These are phyloP conservation scores for Trifolium repens DNA, from an alignment of 306 rosid species.

Conservation along the genomic window DNA sequence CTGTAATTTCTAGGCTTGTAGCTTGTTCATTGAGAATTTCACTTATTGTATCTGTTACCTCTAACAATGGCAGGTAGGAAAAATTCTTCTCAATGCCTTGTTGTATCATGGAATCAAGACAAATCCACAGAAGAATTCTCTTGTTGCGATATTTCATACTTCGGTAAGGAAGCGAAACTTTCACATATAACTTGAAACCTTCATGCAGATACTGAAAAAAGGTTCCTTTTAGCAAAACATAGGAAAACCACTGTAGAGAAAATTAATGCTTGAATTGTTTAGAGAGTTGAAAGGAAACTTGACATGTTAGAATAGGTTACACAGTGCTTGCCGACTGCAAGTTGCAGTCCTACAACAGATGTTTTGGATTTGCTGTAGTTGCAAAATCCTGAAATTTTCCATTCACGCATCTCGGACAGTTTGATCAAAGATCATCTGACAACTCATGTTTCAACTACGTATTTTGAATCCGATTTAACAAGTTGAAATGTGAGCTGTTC, in stretches of 20 bases:
- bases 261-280: conserved; percentile 1
- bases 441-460: not conserved
- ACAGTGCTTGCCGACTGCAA: not conserved
- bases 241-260: not conserved
- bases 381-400: not conserved
- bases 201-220: not conserved
- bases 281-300: conserved; percentile 21
- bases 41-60: conserved; percentile 38
- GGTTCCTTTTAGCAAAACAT: conserved; percentile 14
- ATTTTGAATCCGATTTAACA: not conserved
- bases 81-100: conserved; percentile 85
- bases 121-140: conserved; percentile 81
- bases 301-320: conserved; percentile 32
- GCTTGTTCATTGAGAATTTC: not conserved
- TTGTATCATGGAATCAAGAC: conserved; percentile 96
- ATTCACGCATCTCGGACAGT: not conserved
- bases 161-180: conserved; percentile 58
- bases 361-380: not conserved
- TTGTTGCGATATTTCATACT: conserved; percentile 93
- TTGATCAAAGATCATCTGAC: not conserved
- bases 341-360: not conserved
- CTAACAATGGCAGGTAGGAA: conserved; percentile 77
- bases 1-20: not conserved
- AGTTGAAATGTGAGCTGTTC: not conserved
- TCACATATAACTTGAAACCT: conserved; percentile 12